Evolutionary conservation across 1,139 yeast genomes (phyloP).

Genomic region (Candida labiduridarum): DNA sequence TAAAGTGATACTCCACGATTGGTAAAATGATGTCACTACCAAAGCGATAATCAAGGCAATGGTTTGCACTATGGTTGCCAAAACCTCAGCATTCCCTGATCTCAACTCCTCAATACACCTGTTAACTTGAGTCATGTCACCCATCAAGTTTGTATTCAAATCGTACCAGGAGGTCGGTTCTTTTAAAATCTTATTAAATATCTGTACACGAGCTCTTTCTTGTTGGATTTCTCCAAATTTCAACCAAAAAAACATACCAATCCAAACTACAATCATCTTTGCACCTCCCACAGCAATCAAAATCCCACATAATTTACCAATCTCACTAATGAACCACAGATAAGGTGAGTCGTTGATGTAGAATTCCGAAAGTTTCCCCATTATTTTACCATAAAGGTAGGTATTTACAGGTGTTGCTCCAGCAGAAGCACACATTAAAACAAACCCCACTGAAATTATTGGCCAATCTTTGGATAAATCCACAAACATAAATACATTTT

Average conservation of each 20-base stretch:
- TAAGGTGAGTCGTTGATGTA: conserved; percentile 25
- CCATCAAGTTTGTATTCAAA: conserved; percentile 51
- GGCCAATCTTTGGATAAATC: conserved; percentile 23
- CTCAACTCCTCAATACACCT: conserved; percentile 81
- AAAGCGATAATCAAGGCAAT: conserved; percentile 56
- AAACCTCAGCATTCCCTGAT: conserved; percentile 66
- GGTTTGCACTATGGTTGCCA: conserved; percentile 59
- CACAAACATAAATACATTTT: conserved; percentile 31
- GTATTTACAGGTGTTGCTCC: conserved; percentile 65
- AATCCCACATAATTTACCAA: conserved; percentile 52
- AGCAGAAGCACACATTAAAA: conserved; percentile 42
- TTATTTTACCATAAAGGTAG: conserved; percentile 65
- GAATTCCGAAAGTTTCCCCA: conserved; percentile 49
- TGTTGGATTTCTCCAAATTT: conserved; percentile 74
- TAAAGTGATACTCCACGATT: conserved; percentile 83
- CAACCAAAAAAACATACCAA: conserved; percentile 65
- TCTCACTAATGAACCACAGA: conserved; percentile 41
- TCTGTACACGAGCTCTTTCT: conserved; percentile 50
- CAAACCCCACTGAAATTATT: conserved; percentile 23
- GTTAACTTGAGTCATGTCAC: conserved; percentile 65
- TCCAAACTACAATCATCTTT: conserved; percentile 54
- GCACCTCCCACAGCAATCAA: conserved; percentile 61
- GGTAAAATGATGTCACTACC: conserved; percentile 66
- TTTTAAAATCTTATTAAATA: conserved; percentile 29
- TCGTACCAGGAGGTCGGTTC: conserved; percentile 62